Evolutionary conservation across 169 alveolate species (phyloP).

Genomic region (Babesia sp.): DNA sequence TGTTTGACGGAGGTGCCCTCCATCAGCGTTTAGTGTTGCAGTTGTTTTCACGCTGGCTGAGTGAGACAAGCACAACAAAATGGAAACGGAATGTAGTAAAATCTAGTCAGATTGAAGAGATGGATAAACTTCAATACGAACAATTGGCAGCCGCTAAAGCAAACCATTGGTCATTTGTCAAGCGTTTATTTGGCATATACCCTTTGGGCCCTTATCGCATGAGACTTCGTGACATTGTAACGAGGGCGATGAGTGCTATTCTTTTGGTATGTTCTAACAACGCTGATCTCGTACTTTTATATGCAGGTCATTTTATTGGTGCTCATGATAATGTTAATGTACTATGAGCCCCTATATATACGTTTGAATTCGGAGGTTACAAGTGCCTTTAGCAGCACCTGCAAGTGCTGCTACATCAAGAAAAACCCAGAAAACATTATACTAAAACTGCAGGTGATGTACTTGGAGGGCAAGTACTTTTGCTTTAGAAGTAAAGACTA

Average conservation of each 20-base stretch:
- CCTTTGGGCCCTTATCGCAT: constrained; percentile 33
- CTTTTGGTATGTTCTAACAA: neutral
- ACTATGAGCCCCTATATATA: neutral
- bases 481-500: constrained; percentile 11
- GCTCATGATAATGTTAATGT: neutral
- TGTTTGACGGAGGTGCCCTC: constrained; percentile 22
- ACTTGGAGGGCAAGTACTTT: constrained; percentile 16
- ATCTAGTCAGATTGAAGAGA: neutral
- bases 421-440: neutral
- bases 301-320: neutral
- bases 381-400: neutral
- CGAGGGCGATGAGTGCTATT: neutral
- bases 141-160: neutral
- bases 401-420: constrained; percentile 17
- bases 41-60: constrained; percentile 10
- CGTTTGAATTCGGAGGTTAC: neutral
- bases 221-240: constrained; percentile 6
- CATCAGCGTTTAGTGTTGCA: constrained; percentile 2
- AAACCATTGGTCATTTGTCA: neutral
- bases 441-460: neutral
- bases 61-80: neutral
- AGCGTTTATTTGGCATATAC: constrained; percentile 9
- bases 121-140: neutral
- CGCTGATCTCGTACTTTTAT: neutral
- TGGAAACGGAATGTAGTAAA: neutral